Conservation (phyloP, 2,329 filamentous ascomycete genomes). For the Colletotrichum spinosum region DNA sequence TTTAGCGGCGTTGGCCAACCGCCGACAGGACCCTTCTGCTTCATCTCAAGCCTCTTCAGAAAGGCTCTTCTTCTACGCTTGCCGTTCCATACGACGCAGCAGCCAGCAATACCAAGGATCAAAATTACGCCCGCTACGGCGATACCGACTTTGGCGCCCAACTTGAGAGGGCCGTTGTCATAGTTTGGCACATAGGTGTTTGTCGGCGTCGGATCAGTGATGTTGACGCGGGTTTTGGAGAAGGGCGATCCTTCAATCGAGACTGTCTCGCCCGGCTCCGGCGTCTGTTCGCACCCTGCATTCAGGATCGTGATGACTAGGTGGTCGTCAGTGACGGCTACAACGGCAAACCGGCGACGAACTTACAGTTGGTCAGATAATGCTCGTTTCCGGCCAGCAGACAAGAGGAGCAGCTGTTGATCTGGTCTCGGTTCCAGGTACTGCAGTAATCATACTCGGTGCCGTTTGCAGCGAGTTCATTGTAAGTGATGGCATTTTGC, state of each 20-base stretch:
- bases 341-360: neutral
- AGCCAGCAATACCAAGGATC: slow-evolving; percentile 61
- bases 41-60: slow-evolving; percentile 58
- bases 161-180: slow-evolving; percentile 57
- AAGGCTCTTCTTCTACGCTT: slow-evolving; percentile 65
- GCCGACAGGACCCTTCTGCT: slow-evolving; percentile 47
- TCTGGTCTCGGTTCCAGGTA: slow-evolving; percentile 54
- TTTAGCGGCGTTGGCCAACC: slow-evolving; percentile 56
- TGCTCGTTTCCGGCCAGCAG: slow-evolving; percentile 51
- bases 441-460: slow-evolving; percentile 67
- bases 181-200: slow-evolving; percentile 54
- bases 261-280: slow-evolving; percentile 58
- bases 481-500: slow-evolving; percentile 57
- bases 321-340: slow-evolving; percentile 17
- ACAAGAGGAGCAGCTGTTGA: slow-evolving; percentile 61
- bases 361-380: slow-evolving; percentile 67
- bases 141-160: slow-evolving; percentile 70
- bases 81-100: slow-evolving; percentile 66
- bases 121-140: slow-evolving; percentile 62
- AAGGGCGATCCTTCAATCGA: slow-evolving; percentile 65
- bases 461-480: slow-evolving; percentile 59
- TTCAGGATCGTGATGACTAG: slow-evolving; percentile 63
- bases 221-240: slow-evolving; percentile 58
- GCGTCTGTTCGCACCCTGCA: slow-evolving; percentile 67
- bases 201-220: slow-evolving; percentile 60